phyloP scores from a whole-genome alignment of 768 basidiomycete genomes.

The Tephrocybe rancida region DNA sequence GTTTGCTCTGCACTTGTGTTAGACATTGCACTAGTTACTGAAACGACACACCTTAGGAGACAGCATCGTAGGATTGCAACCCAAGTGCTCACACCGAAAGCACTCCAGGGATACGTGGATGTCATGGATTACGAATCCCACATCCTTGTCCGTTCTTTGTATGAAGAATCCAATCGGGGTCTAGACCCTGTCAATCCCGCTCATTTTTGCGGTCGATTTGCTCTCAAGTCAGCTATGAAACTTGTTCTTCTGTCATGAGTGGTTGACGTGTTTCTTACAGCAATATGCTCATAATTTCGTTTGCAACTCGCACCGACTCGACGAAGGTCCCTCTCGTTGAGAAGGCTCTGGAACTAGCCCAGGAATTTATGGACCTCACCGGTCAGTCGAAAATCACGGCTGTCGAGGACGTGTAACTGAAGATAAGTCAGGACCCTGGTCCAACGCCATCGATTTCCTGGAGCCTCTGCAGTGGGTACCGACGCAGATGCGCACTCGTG shows the following conservation, averaged over 20 bases:
- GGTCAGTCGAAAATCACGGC: conserved; percentile 15
- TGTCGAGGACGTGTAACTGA: not conserved
- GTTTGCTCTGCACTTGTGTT: not conserved
- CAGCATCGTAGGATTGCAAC: conserved; percentile 42
- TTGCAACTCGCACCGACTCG: conserved; percentile 41
- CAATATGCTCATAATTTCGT: conserved; percentile 45
- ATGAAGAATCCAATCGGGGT: conserved; percentile 29
- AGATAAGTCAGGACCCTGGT: conserved; percentile 31
- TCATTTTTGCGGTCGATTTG: conserved; percentile 35
- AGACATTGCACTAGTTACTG: no score
- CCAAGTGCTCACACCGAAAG: conserved; percentile 29
- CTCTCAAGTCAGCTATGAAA: conserved; percentile 16
- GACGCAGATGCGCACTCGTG: conserved; percentile 35
- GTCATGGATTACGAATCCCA: conserved; percentile 40
- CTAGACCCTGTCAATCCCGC: conserved; percentile 35
- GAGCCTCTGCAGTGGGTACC: conserved; percentile 40
- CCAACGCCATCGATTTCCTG: conserved; percentile 46
- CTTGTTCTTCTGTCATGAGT: not conserved
- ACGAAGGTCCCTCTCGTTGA: conserved; percentile 36
- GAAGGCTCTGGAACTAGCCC: conserved; percentile 32
- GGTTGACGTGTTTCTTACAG: conserved; percentile 18
- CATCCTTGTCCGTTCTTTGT: conserved; percentile 38
- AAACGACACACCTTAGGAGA: conserved; percentile 34
- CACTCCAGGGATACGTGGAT: conserved; percentile 33
- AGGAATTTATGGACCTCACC: conserved; percentile 42